phyloP scores from a whole-genome alignment of 345 rosid species.

The Noccaea caerulescens region DNA sequence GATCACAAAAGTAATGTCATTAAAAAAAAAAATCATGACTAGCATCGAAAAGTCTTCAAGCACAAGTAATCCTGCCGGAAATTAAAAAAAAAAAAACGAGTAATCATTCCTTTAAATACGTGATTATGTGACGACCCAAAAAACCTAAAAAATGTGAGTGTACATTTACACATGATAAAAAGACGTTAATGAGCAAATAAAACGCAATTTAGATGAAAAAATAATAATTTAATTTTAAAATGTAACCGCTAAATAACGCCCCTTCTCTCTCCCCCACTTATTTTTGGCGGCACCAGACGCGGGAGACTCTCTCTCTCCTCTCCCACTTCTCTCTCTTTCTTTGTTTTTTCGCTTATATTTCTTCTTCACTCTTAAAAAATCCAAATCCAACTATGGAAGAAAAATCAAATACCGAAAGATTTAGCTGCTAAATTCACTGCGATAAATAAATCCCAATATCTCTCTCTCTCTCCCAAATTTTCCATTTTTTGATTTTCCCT shows the following conservation, averaged over 20 bases:
- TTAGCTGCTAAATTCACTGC: conserved; percentile 43
- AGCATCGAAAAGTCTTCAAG: conserved; percentile 42
- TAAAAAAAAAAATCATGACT: conserved; percentile 26
- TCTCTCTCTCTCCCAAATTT: conserved; percentile 22
- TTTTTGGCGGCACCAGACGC: conserved; percentile 89
- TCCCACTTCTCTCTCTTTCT: conserved; percentile 11
- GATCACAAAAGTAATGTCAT: neutral
- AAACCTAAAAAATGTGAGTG: neutral
- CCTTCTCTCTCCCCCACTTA: conserved; percentile 56
- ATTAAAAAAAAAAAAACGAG: neutral
- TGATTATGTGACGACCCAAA: neutral
- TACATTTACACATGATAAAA: neutral
- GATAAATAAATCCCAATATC: conserved; percentile 18
- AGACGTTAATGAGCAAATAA: conserved; percentile 22
- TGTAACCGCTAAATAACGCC: conserved; percentile 63
- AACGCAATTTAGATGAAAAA: neutral
- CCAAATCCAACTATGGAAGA: conserved; percentile 30
- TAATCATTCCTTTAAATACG: conserved; percentile 34
- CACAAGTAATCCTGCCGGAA: conserved; percentile 34
- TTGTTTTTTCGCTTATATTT: conserved; percentile 41
- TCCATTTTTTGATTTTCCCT: conserved; percentile 21
- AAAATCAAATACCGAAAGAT: conserved; percentile 32
- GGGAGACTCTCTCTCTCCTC: conserved; percentile 45
- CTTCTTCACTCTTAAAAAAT: conserved; percentile 34
- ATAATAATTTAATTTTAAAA: conserved; percentile 27